Conservation (phyloP, 106 monocot genomes). For the Dioscorea alata region DNA sequence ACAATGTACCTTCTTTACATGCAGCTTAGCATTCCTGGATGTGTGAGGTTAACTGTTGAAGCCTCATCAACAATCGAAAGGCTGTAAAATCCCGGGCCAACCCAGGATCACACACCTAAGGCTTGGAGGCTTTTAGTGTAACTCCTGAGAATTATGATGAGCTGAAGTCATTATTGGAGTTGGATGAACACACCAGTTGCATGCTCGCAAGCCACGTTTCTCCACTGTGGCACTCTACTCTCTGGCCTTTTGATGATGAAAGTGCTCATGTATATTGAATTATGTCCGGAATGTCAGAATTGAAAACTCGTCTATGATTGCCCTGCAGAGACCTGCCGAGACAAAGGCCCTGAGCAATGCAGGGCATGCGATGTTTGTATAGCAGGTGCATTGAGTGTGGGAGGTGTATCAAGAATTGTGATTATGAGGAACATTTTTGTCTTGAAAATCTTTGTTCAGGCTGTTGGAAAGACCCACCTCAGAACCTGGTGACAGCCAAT, state of each 20-base stretch:
- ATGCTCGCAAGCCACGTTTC: slow-evolving; percentile 18
- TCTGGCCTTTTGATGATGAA: slow-evolving; percentile 26
- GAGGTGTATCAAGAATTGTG: slow-evolving; percentile 40
- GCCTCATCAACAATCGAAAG: slow-evolving; percentile 32
- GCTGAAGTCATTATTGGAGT: slow-evolving; percentile 16
- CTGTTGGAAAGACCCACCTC: slow-evolving; percentile 13
- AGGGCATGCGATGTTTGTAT: slow-evolving; percentile 50
- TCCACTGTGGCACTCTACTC: slow-evolving; percentile 26
- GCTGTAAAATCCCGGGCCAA: slow-evolving; percentile 20
- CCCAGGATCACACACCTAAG: slow-evolving; percentile 25
- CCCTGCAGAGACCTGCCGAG: slow-evolving; percentile 34
- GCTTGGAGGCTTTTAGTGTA: slow-evolving; percentile 24
- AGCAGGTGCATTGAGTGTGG: slow-evolving; percentile 44
- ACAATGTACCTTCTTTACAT: neutral
- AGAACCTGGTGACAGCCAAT: neutral
- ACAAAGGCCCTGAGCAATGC: slow-evolving; percentile 6
- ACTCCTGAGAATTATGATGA: slow-evolving; percentile 29
- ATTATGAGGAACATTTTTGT: slow-evolving; percentile 40
- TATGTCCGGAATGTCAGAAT: slow-evolving; percentile 45
- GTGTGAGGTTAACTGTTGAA: slow-evolving; percentile 29
- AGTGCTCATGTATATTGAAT: slow-evolving; percentile 41
- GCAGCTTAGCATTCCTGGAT: slow-evolving; percentile 42
- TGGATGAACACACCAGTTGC: slow-evolving; percentile 1
- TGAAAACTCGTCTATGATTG: slow-evolving; percentile 51
- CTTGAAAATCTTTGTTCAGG: slow-evolving; percentile 34